Evolutionary conservation across 2,329 filamentous ascomycete species (phyloP).

Genomic region (Canariomyces notabilis): DNA sequence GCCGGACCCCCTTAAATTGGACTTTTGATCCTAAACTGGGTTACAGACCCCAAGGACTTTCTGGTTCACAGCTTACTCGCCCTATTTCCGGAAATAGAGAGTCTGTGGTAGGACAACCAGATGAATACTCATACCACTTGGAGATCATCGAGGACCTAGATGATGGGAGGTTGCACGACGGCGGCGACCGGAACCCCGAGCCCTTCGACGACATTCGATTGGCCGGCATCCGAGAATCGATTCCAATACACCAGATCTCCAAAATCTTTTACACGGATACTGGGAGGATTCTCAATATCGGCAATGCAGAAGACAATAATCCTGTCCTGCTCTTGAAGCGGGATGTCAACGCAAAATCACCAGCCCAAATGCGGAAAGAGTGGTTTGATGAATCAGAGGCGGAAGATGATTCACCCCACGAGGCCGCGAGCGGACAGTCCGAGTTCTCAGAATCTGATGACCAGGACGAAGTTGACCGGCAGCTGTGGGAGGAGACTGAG

Average conservation of each 20-base stretch:
- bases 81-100: not conserved
- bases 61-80: not conserved
- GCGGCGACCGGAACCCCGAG: constrained; percentile 28
- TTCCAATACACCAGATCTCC: constrained; percentile 59
- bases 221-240: constrained; percentile 47
- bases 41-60: constrained; percentile 24
- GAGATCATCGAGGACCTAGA: constrained; percentile 76
- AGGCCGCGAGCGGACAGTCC: constrained; percentile 21
- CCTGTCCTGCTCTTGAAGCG: constrained; percentile 71
- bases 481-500: constrained; percentile 38
- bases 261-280: constrained; percentile 94
- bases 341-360: constrained; percentile 59
- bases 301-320: constrained; percentile 57
- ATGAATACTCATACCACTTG: constrained; percentile 70
- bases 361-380: constrained; percentile 37
- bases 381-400: constrained; percentile 19
- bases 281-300: constrained; percentile 81
- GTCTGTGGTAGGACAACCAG: constrained; percentile 12
- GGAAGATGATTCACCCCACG: constrained; percentile 3
- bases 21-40: constrained; percentile 39
- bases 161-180: constrained; percentile 50
- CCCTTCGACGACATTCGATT: constrained; percentile 39
- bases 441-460: constrained; percentile 27
- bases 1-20: constrained; percentile 58
- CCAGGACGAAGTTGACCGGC: constrained; percentile 44